Percentiles rank a stretch among this genome's conserved stretches.
Conservation (phyloP, 768 basidiomycete genomes). For the Podaxis sp. region DNA sequence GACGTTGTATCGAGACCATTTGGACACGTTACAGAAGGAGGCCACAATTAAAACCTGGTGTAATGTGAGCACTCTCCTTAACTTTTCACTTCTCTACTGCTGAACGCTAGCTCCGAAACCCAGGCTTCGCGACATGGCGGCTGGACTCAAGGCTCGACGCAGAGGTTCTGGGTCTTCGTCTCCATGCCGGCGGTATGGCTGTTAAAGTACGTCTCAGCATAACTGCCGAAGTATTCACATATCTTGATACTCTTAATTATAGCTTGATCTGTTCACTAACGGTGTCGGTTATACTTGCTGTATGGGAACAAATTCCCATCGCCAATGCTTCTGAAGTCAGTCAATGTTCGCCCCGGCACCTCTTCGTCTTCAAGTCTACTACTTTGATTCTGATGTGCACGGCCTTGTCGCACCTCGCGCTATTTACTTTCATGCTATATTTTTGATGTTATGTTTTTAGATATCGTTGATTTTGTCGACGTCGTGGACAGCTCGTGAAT, state of each 20-base stretch:
- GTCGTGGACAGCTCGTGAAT: no score
- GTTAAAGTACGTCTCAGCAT: background rate
- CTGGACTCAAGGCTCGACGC: background rate
- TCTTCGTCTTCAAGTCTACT: background rate
- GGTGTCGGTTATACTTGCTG: background rate
- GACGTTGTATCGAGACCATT: background rate
- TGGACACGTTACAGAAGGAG: background rate
- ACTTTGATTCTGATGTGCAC: background rate
- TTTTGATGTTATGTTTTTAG: no score
- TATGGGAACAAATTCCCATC: background rate
- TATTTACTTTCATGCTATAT: background rate
- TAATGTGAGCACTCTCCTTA: background rate
- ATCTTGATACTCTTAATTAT: background rate
- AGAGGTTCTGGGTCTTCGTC: background rate
- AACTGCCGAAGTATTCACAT: background rate
- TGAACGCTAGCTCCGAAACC: background rate
- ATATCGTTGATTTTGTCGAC: no score
- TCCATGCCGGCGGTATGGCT: background rate
- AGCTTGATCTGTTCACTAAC: background rate
- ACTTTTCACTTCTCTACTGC: background rate
- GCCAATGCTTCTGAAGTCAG: background rate
- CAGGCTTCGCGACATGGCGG: background rate
- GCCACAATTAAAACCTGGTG: background rate
- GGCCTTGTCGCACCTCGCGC: background rate
- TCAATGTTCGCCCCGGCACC: background rate